A percentile compares a stretch with the other conserved stretches of the same genome.
These are phyloP conservation scores for Pholiota microspora DNA, from an alignment of 768 basidiomycete species.

Conservation along the genomic window DNA sequence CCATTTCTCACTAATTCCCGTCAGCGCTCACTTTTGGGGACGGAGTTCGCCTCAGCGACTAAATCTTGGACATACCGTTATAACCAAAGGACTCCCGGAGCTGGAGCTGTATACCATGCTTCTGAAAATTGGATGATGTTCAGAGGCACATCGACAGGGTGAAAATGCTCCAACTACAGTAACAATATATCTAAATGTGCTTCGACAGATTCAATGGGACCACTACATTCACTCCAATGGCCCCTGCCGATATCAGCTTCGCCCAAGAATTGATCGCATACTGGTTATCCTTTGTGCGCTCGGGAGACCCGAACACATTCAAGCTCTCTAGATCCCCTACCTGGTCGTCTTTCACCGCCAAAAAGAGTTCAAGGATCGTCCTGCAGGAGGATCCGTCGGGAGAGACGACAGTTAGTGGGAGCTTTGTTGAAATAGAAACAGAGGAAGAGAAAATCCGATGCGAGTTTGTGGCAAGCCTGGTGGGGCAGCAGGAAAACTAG, in stretches of 20 bases:
- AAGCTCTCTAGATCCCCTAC: slow-evolving; percentile 49
- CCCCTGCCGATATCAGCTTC: slow-evolving; percentile 46
- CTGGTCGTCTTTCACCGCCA: slow-evolving; percentile 33
- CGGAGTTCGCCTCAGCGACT: slow-evolving; percentile 32
- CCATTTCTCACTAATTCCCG: slow-evolving; percentile 26
- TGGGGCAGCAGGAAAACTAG: slow-evolving; percentile 17
- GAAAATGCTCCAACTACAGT: neutral
- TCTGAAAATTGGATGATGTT: slow-evolving; percentile 75
- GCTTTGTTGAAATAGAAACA: slow-evolving; percentile 13
- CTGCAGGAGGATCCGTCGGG: slow-evolving; percentile 15
- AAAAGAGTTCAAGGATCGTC: slow-evolving; percentile 15
- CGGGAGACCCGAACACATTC: slow-evolving; percentile 52
- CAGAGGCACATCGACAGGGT: slow-evolving; percentile 60
- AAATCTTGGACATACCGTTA: slow-evolving; percentile 56
- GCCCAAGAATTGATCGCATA: slow-evolving; percentile 61
- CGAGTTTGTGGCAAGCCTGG: slow-evolving; percentile 17
- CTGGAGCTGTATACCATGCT: slow-evolving; percentile 41
- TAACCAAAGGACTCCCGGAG: slow-evolving; percentile 44
- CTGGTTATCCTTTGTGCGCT: slow-evolving; percentile 64
- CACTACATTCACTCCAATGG: slow-evolving; percentile 44
- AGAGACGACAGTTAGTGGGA: slow-evolving; percentile 15
- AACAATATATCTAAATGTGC: slow-evolving; percentile 1
- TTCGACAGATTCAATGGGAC: slow-evolving; percentile 47
- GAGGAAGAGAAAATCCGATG: slow-evolving; percentile 15
- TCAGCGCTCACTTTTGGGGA: slow-evolving; percentile 41